A percentile compares a stretch with the other conserved stretches of the same genome.
Evolutionary conservation across 805 yeast genomes (phyloP).

Genomic region (Pichia occidentalis): DNA sequence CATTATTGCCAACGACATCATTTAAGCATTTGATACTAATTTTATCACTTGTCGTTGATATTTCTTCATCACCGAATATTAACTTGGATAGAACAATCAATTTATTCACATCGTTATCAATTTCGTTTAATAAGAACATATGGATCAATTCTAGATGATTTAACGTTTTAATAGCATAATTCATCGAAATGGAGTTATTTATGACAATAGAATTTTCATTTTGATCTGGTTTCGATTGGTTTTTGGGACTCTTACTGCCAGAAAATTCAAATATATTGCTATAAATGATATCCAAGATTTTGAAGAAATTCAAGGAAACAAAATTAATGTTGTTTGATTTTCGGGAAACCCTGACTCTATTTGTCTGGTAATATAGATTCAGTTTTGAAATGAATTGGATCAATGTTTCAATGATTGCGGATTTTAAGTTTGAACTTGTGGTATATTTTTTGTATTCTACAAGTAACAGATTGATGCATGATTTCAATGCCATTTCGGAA

Average conservation of each 20-base stretch:
- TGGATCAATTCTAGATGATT: constrained; percentile 28
- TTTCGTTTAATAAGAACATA: constrained; percentile 24
- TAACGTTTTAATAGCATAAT: constrained; percentile 19
- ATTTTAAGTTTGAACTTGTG: constrained; percentile 15
- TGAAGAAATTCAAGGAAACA: constrained; percentile 26
- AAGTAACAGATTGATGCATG: constrained; percentile 19
- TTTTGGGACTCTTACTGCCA: constrained; percentile 13
- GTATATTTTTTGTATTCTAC: constrained; percentile 16
- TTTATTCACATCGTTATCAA: constrained; percentile 30
- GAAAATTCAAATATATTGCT: constrained; percentile 21
- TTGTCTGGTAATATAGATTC: constrained; percentile 28
- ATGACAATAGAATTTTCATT: constrained; percentile 11
- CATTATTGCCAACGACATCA: constrained; percentile 13
- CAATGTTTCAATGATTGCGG: constrained; percentile 26
- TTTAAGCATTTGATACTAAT: constrained; percentile 19
- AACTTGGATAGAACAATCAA: constrained; percentile 27
- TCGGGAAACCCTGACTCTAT: constrained; percentile 20
- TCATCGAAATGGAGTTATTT: constrained; percentile 11
- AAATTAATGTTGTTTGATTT: constrained; percentile 23
- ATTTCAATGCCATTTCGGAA: constrained; percentile 22
- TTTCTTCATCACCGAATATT: constrained; percentile 19
- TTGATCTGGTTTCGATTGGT: constrained; percentile 16
- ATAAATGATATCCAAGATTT: constrained; percentile 20
- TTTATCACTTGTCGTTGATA: constrained; percentile 1
- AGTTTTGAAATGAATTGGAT: constrained; percentile 27